A percentile compares a stretch with the other conserved stretches of the same genome.
phyloP scores from a whole-genome alignment of 2,329 filamentous ascomycete genomes.

The Domatiomyces catenatus region DNA sequence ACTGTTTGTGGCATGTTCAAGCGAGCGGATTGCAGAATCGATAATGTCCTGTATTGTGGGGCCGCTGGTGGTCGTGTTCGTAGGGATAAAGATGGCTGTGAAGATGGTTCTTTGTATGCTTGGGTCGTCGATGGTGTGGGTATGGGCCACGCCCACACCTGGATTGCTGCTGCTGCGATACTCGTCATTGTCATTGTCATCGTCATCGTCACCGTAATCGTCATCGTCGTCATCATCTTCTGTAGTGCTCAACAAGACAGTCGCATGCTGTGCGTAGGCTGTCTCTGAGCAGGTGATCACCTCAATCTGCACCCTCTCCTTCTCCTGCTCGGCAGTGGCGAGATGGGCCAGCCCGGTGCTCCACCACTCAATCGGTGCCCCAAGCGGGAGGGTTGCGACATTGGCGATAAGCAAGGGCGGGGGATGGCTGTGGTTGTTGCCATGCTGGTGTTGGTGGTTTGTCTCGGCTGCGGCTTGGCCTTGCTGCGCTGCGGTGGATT shows the following conservation, averaged over 20 bases:
- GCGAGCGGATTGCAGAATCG: neutral
- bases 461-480: neutral
- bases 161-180: no score
- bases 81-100: neutral
- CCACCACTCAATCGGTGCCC: constrained; percentile 74
- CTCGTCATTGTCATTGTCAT: neutral
- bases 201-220: neutral
- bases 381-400: constrained; percentile 60
- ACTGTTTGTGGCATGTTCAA: neutral
- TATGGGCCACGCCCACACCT: no score
- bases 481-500: no score
- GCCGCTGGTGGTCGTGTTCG: neutral
- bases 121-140: neutral
- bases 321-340: constrained; percentile 21
- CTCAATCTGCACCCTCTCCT: neutral
- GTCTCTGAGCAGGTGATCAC: neutral
- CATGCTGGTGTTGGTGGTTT: neutral
- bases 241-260: neutral
- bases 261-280: neutral
- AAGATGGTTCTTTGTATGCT: neutral
- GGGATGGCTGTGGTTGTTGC: constrained; percentile 18
- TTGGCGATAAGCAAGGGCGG: constrained; percentile 62
- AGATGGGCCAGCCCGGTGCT: constrained; percentile 40
- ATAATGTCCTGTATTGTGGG: neutral
- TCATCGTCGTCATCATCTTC: neutral